phyloP scores from a whole-genome alignment of 1,284 basidiomycete genomes.

The Fomitopsis palustris region DNA sequence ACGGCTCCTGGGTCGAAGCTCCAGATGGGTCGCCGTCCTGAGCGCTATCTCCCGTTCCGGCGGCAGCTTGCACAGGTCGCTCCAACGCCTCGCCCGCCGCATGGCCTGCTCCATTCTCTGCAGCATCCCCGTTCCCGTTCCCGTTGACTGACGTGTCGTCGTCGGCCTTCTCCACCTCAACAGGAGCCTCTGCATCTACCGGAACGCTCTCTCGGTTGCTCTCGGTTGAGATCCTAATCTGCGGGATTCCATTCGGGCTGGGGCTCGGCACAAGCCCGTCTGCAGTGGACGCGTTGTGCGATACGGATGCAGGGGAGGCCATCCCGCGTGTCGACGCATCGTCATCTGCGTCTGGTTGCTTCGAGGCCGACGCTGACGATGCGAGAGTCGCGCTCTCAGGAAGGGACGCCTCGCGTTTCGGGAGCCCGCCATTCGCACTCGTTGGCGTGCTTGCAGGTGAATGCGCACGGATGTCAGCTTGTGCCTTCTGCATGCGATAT shows the following conservation, averaged over 20 bases:
- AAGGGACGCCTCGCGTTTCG: slow-evolving; percentile 17
- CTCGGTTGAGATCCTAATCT: slow-evolving; percentile 87
- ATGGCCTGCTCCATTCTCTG: slow-evolving; percentile 23
- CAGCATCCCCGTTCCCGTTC: slow-evolving; percentile 25
- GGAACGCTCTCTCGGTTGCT: slow-evolving; percentile 56
- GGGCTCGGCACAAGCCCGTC: slow-evolving; percentile 19
- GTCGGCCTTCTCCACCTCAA: slow-evolving; percentile 9
- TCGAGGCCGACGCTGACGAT: slow-evolving; percentile 25
- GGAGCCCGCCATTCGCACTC: slow-evolving; percentile 42
- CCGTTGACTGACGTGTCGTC: slow-evolving; percentile 33
- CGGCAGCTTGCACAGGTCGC: slow-evolving; percentile 60
- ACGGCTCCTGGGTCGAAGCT: slow-evolving; percentile 51
- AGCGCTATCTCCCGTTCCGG: slow-evolving; percentile 34
- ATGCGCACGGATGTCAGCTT: slow-evolving; percentile 46
- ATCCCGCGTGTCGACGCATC: slow-evolving; percentile 72
- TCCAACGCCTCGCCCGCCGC: slow-evolving; percentile 39
- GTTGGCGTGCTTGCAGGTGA: slow-evolving; percentile 40
- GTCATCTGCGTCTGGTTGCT: slow-evolving; percentile 43
- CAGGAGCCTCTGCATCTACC: slow-evolving; percentile 22
- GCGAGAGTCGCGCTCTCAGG: slow-evolving; percentile 24
- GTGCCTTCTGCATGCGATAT: slow-evolving; percentile 85
- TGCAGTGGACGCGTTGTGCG: slow-evolving; percentile 11
- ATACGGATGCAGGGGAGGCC: slow-evolving; percentile 23
- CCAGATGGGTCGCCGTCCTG: slow-evolving; percentile 37
- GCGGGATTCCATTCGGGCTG: slow-evolving; percentile 58